Conservation (phyloP, 345 rosid genomes). For the Ceriops tagal region DNA sequence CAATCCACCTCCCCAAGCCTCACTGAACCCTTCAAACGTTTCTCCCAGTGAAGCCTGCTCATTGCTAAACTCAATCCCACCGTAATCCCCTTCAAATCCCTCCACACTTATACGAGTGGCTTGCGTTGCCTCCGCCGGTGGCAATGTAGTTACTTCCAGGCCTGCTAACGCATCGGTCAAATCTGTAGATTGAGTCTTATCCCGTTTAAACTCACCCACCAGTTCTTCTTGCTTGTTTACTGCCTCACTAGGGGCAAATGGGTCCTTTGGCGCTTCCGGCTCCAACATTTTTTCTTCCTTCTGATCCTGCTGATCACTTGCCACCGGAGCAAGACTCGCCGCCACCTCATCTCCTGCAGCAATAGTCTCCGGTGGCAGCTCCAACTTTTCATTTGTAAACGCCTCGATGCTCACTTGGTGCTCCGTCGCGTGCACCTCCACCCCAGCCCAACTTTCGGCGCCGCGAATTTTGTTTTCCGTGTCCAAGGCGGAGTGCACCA, state of each 20-base stretch:
- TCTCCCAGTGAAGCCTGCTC: constrained; percentile 91
- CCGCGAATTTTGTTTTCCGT: constrained; percentile 91
- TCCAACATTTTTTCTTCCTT: constrained; percentile 42
- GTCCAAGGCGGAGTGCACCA: constrained; percentile 89
- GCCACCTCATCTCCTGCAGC: constrained; percentile 78
- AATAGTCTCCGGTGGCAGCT: constrained; percentile 76
- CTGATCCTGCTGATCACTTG: constrained; percentile 44
- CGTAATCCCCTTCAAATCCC: constrained; percentile 95
- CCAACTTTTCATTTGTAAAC: constrained; percentile 58
- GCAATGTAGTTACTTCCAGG: constrained; percentile 84
- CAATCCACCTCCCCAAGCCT: constrained; percentile 98
- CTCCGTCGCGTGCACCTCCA: constrained; percentile 63
- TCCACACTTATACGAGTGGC: constrained; percentile 85
- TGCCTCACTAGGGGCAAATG: constrained; percentile 82
- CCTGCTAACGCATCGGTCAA: constrained; percentile 81
- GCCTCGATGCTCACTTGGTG: constrained; percentile 61
- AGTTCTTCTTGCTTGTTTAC: constrained; percentile 70
- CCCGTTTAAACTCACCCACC: constrained; percentile 84
- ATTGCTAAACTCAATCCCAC: constrained; percentile 86
- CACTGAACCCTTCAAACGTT: constrained; percentile 78
- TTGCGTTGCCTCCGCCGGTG: constrained; percentile 96
- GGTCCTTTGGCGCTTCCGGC: constrained; percentile 58
- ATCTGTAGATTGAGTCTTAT: constrained; percentile 66
- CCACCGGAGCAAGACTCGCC: constrained; percentile 51
- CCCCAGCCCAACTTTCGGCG: constrained; percentile 63